Evolutionary conservation across 257 asterid species (phyloP).

Genomic region (Solanum pinnatisectum): DNA sequence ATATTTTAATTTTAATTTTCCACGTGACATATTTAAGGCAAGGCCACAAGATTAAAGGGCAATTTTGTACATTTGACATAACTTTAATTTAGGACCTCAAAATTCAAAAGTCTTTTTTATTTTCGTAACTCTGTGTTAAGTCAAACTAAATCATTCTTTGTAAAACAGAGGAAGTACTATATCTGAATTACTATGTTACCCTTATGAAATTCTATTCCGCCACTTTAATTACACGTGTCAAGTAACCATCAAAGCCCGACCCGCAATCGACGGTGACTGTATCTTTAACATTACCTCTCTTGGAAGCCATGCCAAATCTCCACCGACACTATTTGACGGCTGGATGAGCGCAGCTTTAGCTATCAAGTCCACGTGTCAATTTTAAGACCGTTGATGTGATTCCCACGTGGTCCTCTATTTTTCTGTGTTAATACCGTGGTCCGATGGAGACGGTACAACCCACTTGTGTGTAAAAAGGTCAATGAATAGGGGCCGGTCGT

Average conservation of each 20-base stretch:
- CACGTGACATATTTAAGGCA: no score
- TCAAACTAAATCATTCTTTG: no score
- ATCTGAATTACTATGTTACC: no score
- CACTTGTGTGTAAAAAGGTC: conserved; percentile 6
- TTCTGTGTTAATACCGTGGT: conserved; percentile 1
- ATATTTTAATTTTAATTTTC: no score
- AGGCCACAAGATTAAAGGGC: no score
- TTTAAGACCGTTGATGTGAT: background rate
- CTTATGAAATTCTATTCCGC: no score
- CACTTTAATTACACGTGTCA: background rate
- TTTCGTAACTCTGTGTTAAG: no score
- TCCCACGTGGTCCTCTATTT: background rate
- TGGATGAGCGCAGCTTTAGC: background rate
- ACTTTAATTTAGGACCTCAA: no score
- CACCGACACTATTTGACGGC: conserved; percentile 53
- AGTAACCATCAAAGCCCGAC: background rate
- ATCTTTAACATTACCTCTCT: background rate
- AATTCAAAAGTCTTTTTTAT: no score
- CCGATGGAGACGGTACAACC: conserved; percentile 29
- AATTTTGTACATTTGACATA: no score
- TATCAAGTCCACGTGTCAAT: conserved; percentile 7
- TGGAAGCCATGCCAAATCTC: background rate
- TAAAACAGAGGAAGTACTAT: no score
- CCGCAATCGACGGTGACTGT: background rate
- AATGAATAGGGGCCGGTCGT: conserved; percentile 12